Percentiles rank a stretch among this genome's conserved stretches.
phyloP scores from a whole-genome alignment of 2,329 filamentous ascomycete genomes.

The Metarhizium sp. region DNA sequence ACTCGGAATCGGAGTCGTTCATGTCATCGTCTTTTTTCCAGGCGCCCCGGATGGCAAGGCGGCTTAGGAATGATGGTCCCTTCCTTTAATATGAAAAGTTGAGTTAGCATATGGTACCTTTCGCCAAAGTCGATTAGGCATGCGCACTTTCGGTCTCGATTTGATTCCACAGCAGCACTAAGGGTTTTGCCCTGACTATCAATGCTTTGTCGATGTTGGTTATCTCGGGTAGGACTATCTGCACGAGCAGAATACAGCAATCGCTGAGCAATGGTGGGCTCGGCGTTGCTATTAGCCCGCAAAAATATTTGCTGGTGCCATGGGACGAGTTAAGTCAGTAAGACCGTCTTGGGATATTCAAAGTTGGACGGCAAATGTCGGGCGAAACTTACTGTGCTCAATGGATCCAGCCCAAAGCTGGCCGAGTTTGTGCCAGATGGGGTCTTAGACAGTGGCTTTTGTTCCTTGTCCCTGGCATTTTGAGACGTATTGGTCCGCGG shows the following conservation, averaged over 20 bases:
- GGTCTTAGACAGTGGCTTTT: conserved; percentile 17
- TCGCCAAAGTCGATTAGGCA: neutral
- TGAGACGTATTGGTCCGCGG: conserved; percentile 54
- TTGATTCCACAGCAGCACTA: conserved; percentile 31
- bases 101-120: conserved; percentile 4
- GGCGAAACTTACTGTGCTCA: conserved; percentile 24
- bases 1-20: conserved; percentile 60
- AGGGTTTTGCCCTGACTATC: conserved; percentile 30
- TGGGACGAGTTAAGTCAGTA: neutral
- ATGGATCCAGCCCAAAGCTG: conserved; percentile 24
- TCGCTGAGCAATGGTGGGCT: conserved; percentile 42
- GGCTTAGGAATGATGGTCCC: conserved; percentile 81
- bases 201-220: conserved; percentile 27
- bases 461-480: conserved; percentile 22
- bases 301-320: conserved; percentile 28
- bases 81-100: conserved; percentile 46
- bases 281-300: conserved; percentile 25
- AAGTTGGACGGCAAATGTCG: neutral
- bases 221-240: conserved; percentile 40
- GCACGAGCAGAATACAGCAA: conserved; percentile 42
- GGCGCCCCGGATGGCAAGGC: conserved; percentile 58
- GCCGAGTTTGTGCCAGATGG: conserved; percentile 14
- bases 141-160: conserved; percentile 56
- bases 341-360: neutral
- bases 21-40: conserved; percentile 62